Base-by-base conservation (phyloP, 2,329 filamentous ascomycete genomes). In the Monosporascus ibericus region DNA sequence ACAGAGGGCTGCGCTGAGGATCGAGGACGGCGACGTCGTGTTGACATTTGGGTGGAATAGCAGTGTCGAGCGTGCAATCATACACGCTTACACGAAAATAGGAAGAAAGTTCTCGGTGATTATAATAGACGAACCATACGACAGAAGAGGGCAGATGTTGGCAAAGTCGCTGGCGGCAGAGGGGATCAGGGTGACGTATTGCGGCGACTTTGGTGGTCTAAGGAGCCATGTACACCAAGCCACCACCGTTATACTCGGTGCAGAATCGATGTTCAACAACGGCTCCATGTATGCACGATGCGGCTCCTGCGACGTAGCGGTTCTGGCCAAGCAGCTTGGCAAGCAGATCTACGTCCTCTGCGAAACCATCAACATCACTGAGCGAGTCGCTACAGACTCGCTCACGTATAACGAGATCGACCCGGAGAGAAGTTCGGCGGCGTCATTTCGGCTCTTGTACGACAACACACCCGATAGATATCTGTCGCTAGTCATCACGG, bases 261-360 rank as follows among this genome's bases (percentile, higher is more conserved):
- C 92, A 5, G 92, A 96, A 67, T 89, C 90, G 39, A 94, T 99
- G 84, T 94, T 96, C 73, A 92, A 89, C 60, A 97, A 97, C 70
- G 94, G 94, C 7, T 82, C 89, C 36, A 80, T 99, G 61, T 95
- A 95, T 70, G 92, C 88, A 5, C 84, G 91, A 20, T 84, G 90
- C 9, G 94, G 94, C 55, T 96, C 92, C 3, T 90, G 89, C 24
- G 82, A 94, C 54, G 81, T 97, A 9, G 92, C 92, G 18, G 87
- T 94, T 75, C 84, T 87, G 42, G 92, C 92, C 6, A 83, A 86
- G 49, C 83, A 88, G 52, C 77, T 84, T 20, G 85, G 87, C 53
- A 82, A 92, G 38, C 88, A 89, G 1, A 90, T 97, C 53, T 85
- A 95, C 36, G 90, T 95, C 3, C 87, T 95, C 54, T 96, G 90